Percentiles rank a stretch among this genome's conserved stretches.
Conservation (phyloP, 2,329 filamentous ascomycete species). For the Aspergillus alliaceus region DNA sequence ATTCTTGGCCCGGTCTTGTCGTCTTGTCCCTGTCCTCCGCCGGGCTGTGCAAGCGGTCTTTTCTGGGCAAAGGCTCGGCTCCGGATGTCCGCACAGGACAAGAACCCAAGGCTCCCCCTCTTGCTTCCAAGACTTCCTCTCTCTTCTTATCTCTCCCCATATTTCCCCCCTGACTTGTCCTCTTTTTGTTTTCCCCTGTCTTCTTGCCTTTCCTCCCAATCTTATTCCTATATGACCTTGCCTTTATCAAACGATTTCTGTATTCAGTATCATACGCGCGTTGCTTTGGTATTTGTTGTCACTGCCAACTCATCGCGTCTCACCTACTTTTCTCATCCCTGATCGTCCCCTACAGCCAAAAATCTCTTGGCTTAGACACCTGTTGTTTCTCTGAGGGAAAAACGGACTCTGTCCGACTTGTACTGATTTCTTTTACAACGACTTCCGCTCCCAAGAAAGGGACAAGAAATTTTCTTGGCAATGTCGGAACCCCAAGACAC, state of each 20-base stretch:
- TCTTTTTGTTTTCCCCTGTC: constrained; percentile 10
- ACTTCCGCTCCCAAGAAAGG: constrained; percentile 32
- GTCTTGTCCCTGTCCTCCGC: constrained; percentile 32
- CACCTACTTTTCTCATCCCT: neutral
- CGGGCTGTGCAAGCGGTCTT: constrained; percentile 30
- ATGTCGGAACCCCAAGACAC: constrained; percentile 41
- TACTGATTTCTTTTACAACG: constrained; percentile 12
- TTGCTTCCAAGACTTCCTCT: constrained; percentile 18
- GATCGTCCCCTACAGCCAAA: neutral
- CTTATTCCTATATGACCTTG: no score
- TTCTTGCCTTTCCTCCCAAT: constrained; percentile 7
- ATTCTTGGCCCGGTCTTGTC: constrained; percentile 39
- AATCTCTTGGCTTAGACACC: constrained; percentile 3
- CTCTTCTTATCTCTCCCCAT: constrained; percentile 10
- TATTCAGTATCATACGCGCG: constrained; percentile 6
- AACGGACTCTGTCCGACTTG: neutral
- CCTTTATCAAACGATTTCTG: no score
- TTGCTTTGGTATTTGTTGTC: constrained; percentile 2
- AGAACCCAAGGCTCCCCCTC: constrained; percentile 21
- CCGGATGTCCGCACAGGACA: constrained; percentile 16
- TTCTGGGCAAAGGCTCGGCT: constrained; percentile 38
- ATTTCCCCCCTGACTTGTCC: constrained; percentile 4
- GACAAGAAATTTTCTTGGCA: constrained; percentile 42
- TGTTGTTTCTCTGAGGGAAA: neutral
- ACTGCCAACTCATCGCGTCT: constrained; percentile 7